Evolutionary conservation across 78 protist genomes (phyloP).

Genomic region (Cavenderia fasciculata): DNA sequence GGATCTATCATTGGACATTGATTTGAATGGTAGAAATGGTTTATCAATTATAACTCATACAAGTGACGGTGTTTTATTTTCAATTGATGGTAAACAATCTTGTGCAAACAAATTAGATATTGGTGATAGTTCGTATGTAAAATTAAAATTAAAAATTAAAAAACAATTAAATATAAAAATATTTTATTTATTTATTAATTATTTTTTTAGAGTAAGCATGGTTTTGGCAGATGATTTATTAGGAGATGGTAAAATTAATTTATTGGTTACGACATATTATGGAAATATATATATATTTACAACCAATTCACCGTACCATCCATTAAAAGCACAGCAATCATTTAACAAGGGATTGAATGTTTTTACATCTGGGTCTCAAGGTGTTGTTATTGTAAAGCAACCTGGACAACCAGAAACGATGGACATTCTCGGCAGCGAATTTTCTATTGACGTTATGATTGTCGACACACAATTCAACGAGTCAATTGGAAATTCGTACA

Average conservation of each 20-base stretch:
- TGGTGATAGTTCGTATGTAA: slow-evolving; percentile 80
- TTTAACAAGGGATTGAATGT: slow-evolving; percentile 65
- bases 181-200: neutral
- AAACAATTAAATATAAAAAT: no score
- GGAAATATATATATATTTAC: slow-evolving; percentile 66
- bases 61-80: slow-evolving; percentile 16
- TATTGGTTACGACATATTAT: slow-evolving; percentile 84
- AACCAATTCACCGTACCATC: slow-evolving; percentile 76
- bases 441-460: slow-evolving; percentile 58
- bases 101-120: slow-evolving; percentile 53
- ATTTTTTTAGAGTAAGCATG: slow-evolving; percentile 4
- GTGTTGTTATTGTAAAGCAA: slow-evolving; percentile 38
- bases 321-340: slow-evolving; percentile 47
- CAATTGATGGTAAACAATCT: slow-evolving; percentile 12
- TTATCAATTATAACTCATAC: slow-evolving; percentile 28
- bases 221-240: slow-evolving; percentile 89
- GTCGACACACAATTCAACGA: slow-evolving; percentile 38
- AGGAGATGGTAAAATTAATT: slow-evolving; percentile 86
- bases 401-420: slow-evolving; percentile 12
- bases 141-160: neutral
- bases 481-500: neutral
- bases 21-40: neutral
- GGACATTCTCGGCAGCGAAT: slow-evolving; percentile 72
- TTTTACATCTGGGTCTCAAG: slow-evolving; percentile 29
- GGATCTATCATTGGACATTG: neutral